Evolutionary conservation across 208 protist genomes (phyloP), one percentile per base, ranked within the genome.

Genomic region (Crithidia acanthocephali): DNA sequence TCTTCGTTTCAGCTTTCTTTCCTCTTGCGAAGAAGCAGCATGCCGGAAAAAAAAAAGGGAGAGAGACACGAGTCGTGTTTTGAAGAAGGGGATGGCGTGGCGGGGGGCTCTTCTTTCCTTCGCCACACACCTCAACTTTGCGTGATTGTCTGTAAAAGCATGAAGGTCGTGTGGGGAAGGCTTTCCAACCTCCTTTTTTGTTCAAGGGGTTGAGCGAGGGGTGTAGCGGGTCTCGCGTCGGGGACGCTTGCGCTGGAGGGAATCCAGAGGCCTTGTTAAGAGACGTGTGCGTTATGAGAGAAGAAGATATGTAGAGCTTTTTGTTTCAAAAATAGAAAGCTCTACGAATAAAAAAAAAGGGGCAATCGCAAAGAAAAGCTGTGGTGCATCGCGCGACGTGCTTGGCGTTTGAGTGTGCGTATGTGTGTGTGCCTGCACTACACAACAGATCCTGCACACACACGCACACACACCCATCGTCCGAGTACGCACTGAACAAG

Each of bases 261-360:
- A 56, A 66, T 44, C 25, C 61, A 66, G 61, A 66, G 61, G 61
- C 61, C 61, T 56, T 66, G 61, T 66, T 66, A 66, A 56, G 61
- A 66, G 61, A 53, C 47, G 61, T 56, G 61, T 56, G 61, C 61
- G 9, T 53, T 42, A 40, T 44, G 44, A 44, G 47, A 66, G 32
- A 66, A 53, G 30, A 66, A 66, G 7, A 63, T n/a, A n/a, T 8
- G 9, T 25, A 45, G 15, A 37, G 4, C 20, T 4, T 32, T 33
- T n/a, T n/a, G n/a, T n/a, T n/a, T n/a, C n/a, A n/a, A 58, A 58
- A 58, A 58, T 2, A 40, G 4, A 58, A 58, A 42, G 16, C 28
- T 40, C 15, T 42, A 5, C 23, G 18, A 0, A 25, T 30, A 47
- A 30, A 28, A 30, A 32, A 33, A 45, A 15, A 37, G 18, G 30